phyloP scores from a whole-genome alignment of 2,329 filamentous ascomycete genomes.

The Trichoderma breve region DNA sequence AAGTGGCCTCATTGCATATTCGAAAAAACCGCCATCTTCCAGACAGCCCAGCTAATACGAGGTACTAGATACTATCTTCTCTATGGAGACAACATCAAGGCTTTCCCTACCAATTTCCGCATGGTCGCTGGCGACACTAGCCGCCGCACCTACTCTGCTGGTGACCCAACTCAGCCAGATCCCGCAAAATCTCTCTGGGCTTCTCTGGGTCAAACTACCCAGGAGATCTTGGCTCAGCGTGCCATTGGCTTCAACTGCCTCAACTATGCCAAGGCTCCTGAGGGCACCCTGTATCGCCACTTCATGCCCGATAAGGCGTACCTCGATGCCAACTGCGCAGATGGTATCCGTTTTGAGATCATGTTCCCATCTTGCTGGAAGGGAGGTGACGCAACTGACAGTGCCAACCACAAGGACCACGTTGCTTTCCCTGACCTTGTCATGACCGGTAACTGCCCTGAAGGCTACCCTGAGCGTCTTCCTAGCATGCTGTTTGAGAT shows the following conservation, averaged over 20 bases:
- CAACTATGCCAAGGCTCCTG: constrained; percentile 67
- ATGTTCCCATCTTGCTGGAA: constrained; percentile 93
- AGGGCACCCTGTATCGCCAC: constrained; percentile 78
- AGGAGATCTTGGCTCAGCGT: constrained; percentile 70
- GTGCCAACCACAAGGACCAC: constrained; percentile 59
- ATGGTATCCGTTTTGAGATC: constrained; percentile 78
- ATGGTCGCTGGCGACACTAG: constrained; percentile 76
- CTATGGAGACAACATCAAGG: constrained; percentile 60
- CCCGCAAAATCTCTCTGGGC: constrained; percentile 69
- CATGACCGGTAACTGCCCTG: constrained; percentile 73
- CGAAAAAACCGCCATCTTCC: background rate
- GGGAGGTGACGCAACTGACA: constrained; percentile 60
- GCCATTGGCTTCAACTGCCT: constrained; percentile 94
- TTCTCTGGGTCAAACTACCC: constrained; percentile 58
- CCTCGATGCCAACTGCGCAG: constrained; percentile 75
- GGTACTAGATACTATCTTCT: constrained; percentile 78
- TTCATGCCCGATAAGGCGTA: constrained; percentile 75
- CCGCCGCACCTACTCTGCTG: constrained; percentile 67
- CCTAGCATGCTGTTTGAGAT: constrained; percentile 81
- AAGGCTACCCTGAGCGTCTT: constrained; percentile 64
- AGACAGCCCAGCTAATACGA: background rate
- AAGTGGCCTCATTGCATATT: constrained; percentile 41
- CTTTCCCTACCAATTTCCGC: constrained; percentile 74
- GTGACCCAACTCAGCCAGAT: constrained; percentile 63
- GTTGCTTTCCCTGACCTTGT: constrained; percentile 77